Conservation (phyloP, 1,139 yeast genomes). For the Candida smagusa region DNA sequence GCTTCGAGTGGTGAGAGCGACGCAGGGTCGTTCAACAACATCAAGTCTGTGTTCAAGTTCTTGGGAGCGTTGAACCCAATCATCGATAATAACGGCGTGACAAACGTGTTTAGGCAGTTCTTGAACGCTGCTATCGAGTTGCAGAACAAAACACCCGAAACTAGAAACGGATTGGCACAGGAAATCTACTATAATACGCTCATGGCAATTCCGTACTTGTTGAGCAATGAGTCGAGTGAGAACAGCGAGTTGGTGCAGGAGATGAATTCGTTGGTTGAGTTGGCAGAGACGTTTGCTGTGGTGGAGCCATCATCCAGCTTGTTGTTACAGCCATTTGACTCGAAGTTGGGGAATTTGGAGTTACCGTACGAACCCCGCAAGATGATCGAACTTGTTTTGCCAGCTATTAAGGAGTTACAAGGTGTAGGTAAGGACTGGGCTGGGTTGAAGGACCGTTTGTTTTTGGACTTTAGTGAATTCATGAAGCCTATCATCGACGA, state of each 20-base stretch:
- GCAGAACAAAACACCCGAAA: constrained; percentile 35
- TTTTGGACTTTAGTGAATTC: constrained; percentile 31
- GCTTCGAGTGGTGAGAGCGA: constrained; percentile 22
- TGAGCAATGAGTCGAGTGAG: constrained; percentile 36
- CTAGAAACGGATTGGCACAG: constrained; percentile 62
- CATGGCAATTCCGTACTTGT: constrained; percentile 66
- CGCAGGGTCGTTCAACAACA: constrained; percentile 68
- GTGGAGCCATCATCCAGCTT: constrained; percentile 17
- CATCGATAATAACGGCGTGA: constrained; percentile 50
- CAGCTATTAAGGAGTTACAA: constrained; percentile 46
- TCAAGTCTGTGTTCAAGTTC: constrained; percentile 71
- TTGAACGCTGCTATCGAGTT: constrained; percentile 55
- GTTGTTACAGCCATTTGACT: constrained; percentile 39
- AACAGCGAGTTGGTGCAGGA: constrained; percentile 29
- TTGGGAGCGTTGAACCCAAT: constrained; percentile 64
- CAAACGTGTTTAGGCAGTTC: constrained; percentile 52
- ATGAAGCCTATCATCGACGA: constrained; percentile 37
- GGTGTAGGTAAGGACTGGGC: constrained; percentile 27
- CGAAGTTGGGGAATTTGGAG: constrained; percentile 27
- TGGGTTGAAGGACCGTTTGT: constrained; percentile 23
- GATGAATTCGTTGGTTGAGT: constrained; percentile 43
- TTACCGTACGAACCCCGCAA: constrained; percentile 56
- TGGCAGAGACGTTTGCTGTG: constrained; percentile 39
- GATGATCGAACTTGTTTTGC: constrained; percentile 50
- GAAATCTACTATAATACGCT: constrained; percentile 64